Evolutionary conservation across 768 basidiomycete species (phyloP), one percentile per base, ranked within the genome.

Genomic region (Boletus tomentosulus): DNA sequence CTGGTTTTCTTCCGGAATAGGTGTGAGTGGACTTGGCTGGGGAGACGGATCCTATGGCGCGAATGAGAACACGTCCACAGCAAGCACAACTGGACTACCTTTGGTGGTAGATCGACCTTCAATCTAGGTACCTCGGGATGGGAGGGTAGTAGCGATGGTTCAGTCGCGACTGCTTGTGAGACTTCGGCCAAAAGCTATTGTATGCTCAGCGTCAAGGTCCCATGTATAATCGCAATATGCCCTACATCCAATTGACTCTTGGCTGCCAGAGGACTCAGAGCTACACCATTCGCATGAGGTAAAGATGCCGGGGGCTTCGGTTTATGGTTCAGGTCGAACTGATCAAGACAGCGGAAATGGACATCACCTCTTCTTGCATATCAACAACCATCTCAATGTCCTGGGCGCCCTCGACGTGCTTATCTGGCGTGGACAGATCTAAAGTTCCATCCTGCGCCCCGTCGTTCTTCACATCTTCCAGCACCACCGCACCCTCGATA

Each of bases 161-260:
- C 59, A 3, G 63, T 69, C 16, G 67, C 67, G n/a, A 66, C 62
- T 19, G 62, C 60, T 59, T 64, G 65, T 4, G 67, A 65, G 41
- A 67, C 65, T 44, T 62, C 65, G 28, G 65, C 62, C 55, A 63
- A 35, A 53, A 68, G 64, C 67, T 67, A 50, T 28, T 37, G 34
- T 54, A 43, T 39, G 37, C 37, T 68, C 51, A 66, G 53, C 27
- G 31, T 55, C 44, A 68, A 19, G 45, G 56, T 60, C 45, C 48
- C 34, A 57, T 31, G 49, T 15, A 30, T 34, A 51, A 61, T 48
- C 34, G 51, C 33, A 48, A 53, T 47, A 46, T 44, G 55, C 24
- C 66, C 53, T 66, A 67, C 66, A 58, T 66, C 66, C 41, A 66
- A 45, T 54, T 68, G 66, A 46, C 52, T 62, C 56, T 58, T 68